Percentiles rank a stretch among this genome's conserved stretches.
These are phyloP conservation scores for Saccharomycopsis sp. DNA, from an alignment of 805 yeast species.

Conservation along the genomic window DNA sequence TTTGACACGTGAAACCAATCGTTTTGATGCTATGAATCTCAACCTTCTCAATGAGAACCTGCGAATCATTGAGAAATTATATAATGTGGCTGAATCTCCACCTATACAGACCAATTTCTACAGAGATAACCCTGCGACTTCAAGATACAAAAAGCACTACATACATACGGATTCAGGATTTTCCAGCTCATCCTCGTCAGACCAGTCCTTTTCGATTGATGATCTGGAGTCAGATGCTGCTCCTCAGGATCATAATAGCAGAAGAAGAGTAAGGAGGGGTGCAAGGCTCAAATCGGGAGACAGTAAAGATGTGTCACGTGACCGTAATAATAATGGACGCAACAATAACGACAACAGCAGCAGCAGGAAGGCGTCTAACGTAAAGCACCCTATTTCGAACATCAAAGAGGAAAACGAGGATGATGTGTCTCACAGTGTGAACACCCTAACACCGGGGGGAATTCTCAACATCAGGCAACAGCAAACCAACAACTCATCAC, in stretches of 20 bases:
- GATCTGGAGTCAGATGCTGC: background rate
- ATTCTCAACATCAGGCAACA: background rate
- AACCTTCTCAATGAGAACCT: slow-evolving; percentile 8
- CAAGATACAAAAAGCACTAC: background rate
- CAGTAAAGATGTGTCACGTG: too few relatives aligned
- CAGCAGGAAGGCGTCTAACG: background rate
- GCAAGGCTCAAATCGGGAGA: background rate
- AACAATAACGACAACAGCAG: background rate
- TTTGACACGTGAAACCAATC: background rate
- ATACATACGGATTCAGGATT: background rate
- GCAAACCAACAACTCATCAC: background rate
- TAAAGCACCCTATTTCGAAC: slow-evolving; percentile 12
- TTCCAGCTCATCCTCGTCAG: background rate
- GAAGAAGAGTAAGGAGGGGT: background rate
- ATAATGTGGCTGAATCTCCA: slow-evolving; percentile 16
- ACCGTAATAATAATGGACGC: background rate
- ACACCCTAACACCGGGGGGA: slow-evolving; percentile 1
- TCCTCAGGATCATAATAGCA: background rate
- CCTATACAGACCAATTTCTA: slow-evolving; percentile 20
- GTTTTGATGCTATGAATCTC: slow-evolving; percentile 10
- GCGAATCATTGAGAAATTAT: slow-evolving; percentile 8
- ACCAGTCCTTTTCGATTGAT: background rate
- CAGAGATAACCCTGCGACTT: background rate
- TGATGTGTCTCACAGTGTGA: slow-evolving; percentile 6
- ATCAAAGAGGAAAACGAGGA: slow-evolving; percentile 19